Evolutionary conservation across 1,284 basidiomycete genomes (phyloP).

Genomic region (Puccinia novopanici): DNA sequence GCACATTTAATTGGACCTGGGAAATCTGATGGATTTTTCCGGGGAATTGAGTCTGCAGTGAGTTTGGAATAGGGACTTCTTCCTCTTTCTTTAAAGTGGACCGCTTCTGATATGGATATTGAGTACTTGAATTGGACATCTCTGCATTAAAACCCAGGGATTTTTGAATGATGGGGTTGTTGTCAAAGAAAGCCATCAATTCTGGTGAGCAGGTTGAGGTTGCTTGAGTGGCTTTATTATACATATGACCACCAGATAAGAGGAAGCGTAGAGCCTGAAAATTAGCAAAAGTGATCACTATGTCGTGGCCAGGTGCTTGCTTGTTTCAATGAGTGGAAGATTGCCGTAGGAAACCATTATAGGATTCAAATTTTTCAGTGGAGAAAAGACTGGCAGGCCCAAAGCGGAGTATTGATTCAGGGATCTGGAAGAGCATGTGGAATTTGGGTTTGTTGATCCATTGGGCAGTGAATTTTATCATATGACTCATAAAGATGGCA

Average conservation of each 20-base stretch:
- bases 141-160: neutral
- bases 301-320: constrained; percentile 7
- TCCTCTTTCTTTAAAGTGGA: neutral
- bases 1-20: constrained; percentile 3
- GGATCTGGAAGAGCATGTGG: too few species aligned
- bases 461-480: too few species aligned
- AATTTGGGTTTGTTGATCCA: too few species aligned
- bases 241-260: constrained; percentile 2
- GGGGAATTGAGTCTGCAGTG: neutral
- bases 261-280: neutral
- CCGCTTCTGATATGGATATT: constrained; percentile 4
- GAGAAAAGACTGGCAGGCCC: too few species aligned
- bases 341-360: neutral
- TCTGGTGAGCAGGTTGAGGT: neutral
- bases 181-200: neutral
- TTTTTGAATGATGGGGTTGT: constrained; percentile 15
- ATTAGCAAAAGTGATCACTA: neutral
- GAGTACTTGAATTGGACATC: neutral
- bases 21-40: neutral
- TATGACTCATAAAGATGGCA: too few species aligned
- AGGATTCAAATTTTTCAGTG: constrained; percentile 45
- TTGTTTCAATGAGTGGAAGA: constrained; percentile 18
- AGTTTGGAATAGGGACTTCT: neutral
- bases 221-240: neutral
- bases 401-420: too few species aligned